These are phyloP conservation scores for Phaeolepiota aurea DNA, from an alignment of 768 basidiomycete genomes.

Conservation along the genomic window DNA sequence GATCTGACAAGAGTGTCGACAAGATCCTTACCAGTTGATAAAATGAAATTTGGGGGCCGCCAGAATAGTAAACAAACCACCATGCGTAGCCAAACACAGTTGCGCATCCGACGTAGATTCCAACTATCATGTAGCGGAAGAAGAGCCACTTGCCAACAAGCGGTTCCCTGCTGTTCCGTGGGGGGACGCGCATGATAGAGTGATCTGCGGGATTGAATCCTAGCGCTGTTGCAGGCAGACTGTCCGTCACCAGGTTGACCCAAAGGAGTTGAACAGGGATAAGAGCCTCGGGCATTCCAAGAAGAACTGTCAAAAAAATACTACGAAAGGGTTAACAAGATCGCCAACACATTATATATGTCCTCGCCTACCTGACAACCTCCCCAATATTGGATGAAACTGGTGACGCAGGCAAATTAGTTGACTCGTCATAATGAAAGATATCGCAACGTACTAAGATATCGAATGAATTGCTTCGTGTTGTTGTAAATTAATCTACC, in stretches of 20 bases:
- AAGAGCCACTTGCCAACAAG: constrained; percentile 91
- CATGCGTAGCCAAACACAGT: constrained; percentile 98
- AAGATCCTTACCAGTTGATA: constrained; percentile 71
- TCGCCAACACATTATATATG: constrained; percentile 1
- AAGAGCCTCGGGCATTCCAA: constrained; percentile 99
- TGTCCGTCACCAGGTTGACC: constrained; percentile 98
- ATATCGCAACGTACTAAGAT: constrained; percentile 64
- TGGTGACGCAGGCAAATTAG: constrained; percentile 16
- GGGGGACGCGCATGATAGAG: constrained; percentile 93
- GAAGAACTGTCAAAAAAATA: constrained; percentile 93
- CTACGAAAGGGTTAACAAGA: constrained; percentile 23
- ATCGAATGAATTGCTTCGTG: constrained; percentile 99
- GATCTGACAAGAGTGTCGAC: background rate
- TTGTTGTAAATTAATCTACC: constrained; percentile 98
- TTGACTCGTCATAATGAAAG: background rate
- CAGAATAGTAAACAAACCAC: constrained; percentile 94
- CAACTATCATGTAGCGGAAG: constrained; percentile 91
- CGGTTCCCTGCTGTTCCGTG: constrained; percentile 83
- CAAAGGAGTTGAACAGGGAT: constrained; percentile 97
- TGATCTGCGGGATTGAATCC: constrained; percentile 98
- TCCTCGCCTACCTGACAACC: constrained; percentile 57
- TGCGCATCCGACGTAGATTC: constrained; percentile 87
- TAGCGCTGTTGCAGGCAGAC: constrained; percentile 91
- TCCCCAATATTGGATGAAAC: constrained; percentile 97
- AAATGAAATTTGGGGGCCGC: constrained; percentile 90